Evolutionary conservation across 345 rosid genomes (phyloP), one percentile per base, ranked within the genome.

Genomic region (Raphanus raphanistrum): DNA sequence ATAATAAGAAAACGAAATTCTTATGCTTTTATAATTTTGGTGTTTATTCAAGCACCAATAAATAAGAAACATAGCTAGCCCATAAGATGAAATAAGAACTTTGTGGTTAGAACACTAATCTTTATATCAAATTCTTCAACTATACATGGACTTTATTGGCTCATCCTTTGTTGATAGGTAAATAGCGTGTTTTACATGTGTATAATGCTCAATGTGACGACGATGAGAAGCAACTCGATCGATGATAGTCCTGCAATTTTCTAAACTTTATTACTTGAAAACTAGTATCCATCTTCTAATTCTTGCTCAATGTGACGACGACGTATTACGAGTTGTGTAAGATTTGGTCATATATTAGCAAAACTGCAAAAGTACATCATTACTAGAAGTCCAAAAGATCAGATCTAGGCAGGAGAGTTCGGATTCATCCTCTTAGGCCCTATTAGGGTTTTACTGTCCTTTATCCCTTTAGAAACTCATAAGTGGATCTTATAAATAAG

Each of bases 241-340:
- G 97, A 90, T 62, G 97, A 92, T 76, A 90, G 97, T 83, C 98
- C 97, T 66, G 97, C 84, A 45, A 92, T 86, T 77, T 94, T 92
- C 79, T 92, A 59, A 66, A 33, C n/a, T 35, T 27, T 0, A 0
- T 5, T 21, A 76, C 54, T 57, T 66, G 2, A 8, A 82, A 85
- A 58, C 15, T 25, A 38, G 0, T 38, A 5, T 66, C 48, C 0
- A 71, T 31, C 25, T 71, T 66, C 32, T 31, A 21, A 64, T 65
- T 43, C 8, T 70, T 62, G 43, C 11, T 36, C 62, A 35, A 6
- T 50, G 63, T 76, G 45, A 38, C 4, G 52, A 45, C 52, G 15
- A 11, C 6, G 60, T n/a, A n/a, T n/a, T n/a, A n/a, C n/a, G n/a
- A n/a, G n/a, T n/a, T n/a, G n/a, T n/a, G n/a, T n/a, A n/a, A n/a